A percentile compares a stretch with the other conserved stretches of the same genome.
Evolutionary conservation across 352 stramenopile species (phyloP).

Genomic region (Phytophthora litchii): DNA sequence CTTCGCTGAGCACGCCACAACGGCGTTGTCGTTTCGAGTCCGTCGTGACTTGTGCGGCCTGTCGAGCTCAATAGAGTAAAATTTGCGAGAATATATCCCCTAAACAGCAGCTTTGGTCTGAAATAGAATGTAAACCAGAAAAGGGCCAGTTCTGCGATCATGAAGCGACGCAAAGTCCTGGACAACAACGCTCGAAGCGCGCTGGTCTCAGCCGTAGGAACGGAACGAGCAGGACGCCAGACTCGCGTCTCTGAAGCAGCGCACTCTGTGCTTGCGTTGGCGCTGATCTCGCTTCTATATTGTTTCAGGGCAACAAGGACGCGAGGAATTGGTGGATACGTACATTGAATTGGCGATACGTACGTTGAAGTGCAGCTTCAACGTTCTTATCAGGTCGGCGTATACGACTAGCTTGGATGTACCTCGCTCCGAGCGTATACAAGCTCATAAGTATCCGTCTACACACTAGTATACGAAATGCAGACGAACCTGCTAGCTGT

Average conservation of each 20-base stretch:
- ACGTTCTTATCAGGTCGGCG: background rate
- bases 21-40: background rate
- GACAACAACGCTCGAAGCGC: background rate
- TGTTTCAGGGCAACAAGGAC: constrained; percentile 8
- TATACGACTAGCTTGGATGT: too few species aligned
- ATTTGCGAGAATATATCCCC: constrained; percentile 11
- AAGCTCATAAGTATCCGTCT: too few species aligned
- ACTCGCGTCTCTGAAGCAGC: constrained; percentile 13
- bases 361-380: constrained; percentile 1
- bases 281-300: background rate
- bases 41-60: constrained; percentile 5
- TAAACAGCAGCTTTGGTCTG: background rate
- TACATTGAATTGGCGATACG: too few species aligned
- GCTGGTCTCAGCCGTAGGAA: background rate
- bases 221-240: background rate
- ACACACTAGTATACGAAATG: too few species aligned
- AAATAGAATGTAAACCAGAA: constrained; percentile 17
- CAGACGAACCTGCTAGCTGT: too few species aligned
- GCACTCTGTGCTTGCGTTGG: constrained; percentile 10
- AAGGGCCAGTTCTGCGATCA: constrained; percentile 11
- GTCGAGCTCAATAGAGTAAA: background rate
- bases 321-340: background rate
- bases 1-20: background rate
- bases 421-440: too few species aligned
- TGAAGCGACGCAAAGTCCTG: constrained; percentile 15